Base-by-base conservation (phyloP, 371 early-diverging fungal genomes). In the Mucor plumbeus region DNA sequence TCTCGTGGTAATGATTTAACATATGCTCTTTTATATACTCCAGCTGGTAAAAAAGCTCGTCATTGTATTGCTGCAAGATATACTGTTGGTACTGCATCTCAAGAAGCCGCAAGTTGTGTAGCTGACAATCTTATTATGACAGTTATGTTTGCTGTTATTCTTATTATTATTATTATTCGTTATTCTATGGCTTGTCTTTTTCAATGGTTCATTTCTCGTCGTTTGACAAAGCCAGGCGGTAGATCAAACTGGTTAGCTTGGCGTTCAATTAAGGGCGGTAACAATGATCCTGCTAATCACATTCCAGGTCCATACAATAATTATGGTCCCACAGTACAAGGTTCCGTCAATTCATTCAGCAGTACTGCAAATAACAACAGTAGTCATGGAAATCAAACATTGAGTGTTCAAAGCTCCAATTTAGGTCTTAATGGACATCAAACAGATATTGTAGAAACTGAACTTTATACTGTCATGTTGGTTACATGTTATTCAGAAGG, bases 401-500 rank as follows among this genome's bases (percentile, higher is more conserved):
- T 62, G 1, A 54, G 53, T 15, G 53, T 59, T 11, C 71, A 69
- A 38, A 68, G 63, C 39, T 69, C 73, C 7, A 68, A 72, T 0
- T 15, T 41, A 5, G 40, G 60, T 9, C 44, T 71, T 10, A 66
- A 67, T 26, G 71, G 71, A 2, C 41, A 66, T 15, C 70, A 48
- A 4, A 59, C 74, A 4, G 77, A 81, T 63, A 78, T 81, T 60
- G 79, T 81, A 10, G 64, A 71, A 5, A 79, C 82, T 14, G 81
- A 85, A 61, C 62, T 83, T 3, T 87, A 85, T 57, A 81, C 87
- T 0, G 68, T 79, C 50, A 76, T 91, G 76, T 70, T 90, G 21
- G 91, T 88, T 7, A 90, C 92, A n/a, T 89, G 90, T 73, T 94
- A 94, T 70, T 90, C 90, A 7, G 94, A 94, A 76, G 88, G 92